phyloP scores from a whole-genome alignment of 192 early-diverging fungal species.

The Chytriomyces sp. region DNA sequence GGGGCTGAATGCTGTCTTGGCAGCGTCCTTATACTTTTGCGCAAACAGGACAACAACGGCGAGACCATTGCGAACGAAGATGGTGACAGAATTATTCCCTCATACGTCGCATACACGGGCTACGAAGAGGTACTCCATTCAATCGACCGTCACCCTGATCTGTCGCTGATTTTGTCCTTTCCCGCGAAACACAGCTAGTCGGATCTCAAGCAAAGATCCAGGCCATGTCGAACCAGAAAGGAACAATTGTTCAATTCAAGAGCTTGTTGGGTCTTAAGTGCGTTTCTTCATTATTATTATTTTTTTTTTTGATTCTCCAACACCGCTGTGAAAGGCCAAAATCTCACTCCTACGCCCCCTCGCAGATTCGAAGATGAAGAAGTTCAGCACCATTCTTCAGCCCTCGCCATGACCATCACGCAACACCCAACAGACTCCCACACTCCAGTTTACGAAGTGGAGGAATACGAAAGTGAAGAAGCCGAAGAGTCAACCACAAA shows the following conservation, averaged over 20 bases:
- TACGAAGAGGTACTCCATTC: constrained; percentile 75
- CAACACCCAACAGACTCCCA: constrained; percentile 39
- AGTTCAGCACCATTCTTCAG: constrained; percentile 39
- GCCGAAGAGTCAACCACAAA: constrained; percentile 53
- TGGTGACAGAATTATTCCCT: constrained; percentile 94
- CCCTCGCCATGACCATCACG: constrained; percentile 46
- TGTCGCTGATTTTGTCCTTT: background rate
- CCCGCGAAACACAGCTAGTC: constrained; percentile 40
- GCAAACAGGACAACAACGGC: constrained; percentile 63
- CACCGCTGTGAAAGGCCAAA: background rate
- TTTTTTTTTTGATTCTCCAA: background rate
- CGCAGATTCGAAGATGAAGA: constrained; percentile 52
- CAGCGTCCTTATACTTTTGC: background rate
- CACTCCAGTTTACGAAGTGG: constrained; percentile 49
- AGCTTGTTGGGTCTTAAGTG: constrained; percentile 84
- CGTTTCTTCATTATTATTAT: constrained; percentile 17
- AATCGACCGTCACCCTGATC: background rate
- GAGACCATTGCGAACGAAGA: constrained; percentile 98
- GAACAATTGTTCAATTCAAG: constrained; percentile 89
- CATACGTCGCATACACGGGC: constrained; percentile 88
- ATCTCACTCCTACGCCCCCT: background rate
- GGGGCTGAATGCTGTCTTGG: background rate
- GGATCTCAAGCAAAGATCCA: constrained; percentile 83
- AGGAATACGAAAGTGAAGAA: constrained; percentile 61
- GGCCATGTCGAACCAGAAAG: constrained; percentile 83